Base-by-base conservation (phyloP, 2,329 filamentous ascomycete species). In the Neodidymelliopsis sp. region DNA sequence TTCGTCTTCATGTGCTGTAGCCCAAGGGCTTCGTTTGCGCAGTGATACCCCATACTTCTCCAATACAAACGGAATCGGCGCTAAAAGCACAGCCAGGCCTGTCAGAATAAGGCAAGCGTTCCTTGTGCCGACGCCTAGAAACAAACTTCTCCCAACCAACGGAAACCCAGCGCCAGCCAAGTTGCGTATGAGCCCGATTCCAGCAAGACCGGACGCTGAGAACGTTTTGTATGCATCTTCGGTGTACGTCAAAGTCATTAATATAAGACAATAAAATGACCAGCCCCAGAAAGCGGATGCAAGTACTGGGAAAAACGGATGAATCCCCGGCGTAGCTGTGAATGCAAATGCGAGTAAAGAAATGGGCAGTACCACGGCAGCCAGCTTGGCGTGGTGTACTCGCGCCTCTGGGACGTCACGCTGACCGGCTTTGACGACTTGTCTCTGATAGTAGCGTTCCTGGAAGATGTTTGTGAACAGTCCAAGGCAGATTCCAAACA, bases 201-300 rank as follows among this genome's bases (percentile, higher is more conserved):
- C 74, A 11, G 75, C 75, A 4, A 77, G 66, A 1, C 74, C 75
- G 12, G 69, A 73, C 4, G 75, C 75, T 8, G 72, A 74, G 51
- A 70, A 75, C 2, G 73, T 68, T 57, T 77, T 75, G 52, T 80
- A 80, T 6, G 75, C 74, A 50, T 80, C 78, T 42, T 79, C 77
- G 2, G 76, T 78, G 50, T 78, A 80, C 4, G 74, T 77, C 25
- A 79, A 72, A 1, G 77, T 77, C 70, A 78, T 79, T 3, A 81
- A 66, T 35, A 80, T 80, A 0, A 81, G 69, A 1, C 75, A 76
- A 41, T 80, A 79, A 53, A 81, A 80, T 4, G 73, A 76, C 67
- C 76, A 79, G 0, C 79, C 80, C 66, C 80, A 81, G 13, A 80
- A 74, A 0, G 74, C 71, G 0, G 76, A 77, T 2, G 77, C 79